Conservation (phyloP, 1,284 basidiomycete species). For the Rhodotorula sp. region DNA sequence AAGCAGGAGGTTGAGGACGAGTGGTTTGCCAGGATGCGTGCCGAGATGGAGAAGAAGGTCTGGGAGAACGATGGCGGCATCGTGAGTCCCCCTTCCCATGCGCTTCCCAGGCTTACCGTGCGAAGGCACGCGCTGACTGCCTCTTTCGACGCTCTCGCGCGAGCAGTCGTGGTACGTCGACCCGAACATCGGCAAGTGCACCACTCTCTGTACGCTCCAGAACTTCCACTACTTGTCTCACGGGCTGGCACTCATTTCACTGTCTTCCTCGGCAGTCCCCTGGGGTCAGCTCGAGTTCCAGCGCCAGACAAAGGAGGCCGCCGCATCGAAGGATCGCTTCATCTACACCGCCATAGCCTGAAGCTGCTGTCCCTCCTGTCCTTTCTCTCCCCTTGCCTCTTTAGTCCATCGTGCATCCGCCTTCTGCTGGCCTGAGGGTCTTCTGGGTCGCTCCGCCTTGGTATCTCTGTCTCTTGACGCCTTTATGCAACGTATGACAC, state of each 20-base stretch:
- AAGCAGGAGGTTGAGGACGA: constrained; percentile 27
- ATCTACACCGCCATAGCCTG: constrained; percentile 10
- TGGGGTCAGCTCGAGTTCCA: constrained; percentile 34
- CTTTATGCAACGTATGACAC: too few species aligned
- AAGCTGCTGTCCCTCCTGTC: neutral
- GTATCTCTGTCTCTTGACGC: too few species aligned
- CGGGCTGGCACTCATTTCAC: neutral
- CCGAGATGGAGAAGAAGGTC: constrained; percentile 29
- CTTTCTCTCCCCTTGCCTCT: neutral
- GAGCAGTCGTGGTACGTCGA: constrained; percentile 37
- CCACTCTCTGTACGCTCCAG: constrained; percentile 21
- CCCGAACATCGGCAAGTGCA: constrained; percentile 25
- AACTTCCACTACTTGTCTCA: neutral
- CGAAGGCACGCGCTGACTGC: too few species aligned
- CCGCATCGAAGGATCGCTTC: constrained; percentile 13
- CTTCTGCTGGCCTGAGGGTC: too few species aligned
- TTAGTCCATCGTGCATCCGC: neutral
- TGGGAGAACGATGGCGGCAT: constrained; percentile 34
- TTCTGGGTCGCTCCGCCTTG: too few species aligned
- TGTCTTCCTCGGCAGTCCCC: neutral
- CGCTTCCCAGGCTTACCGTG: neutral
- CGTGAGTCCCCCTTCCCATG: neutral
- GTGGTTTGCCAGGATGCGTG: constrained; percentile 23
- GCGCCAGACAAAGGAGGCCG: constrained; percentile 9
- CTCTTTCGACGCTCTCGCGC: neutral